phyloP scores from a whole-genome alignment of 441 rosid genomes.

The Sinapis alba region DNA sequence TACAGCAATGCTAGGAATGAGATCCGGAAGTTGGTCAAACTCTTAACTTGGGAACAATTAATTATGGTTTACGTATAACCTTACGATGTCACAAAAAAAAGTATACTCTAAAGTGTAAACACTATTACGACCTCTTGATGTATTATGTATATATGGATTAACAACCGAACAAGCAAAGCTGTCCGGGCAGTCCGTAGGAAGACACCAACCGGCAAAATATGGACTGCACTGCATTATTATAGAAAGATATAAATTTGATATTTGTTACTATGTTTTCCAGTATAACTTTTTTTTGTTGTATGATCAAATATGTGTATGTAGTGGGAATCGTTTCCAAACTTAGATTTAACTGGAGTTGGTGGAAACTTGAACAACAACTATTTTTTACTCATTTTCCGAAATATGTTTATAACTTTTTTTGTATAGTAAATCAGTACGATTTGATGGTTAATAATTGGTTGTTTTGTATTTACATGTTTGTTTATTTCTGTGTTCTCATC shows the following conservation, averaged over 20 bases:
- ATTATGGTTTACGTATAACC: background rate
- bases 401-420: background rate
- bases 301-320: background rate
- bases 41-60: background rate
- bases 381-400: background rate
- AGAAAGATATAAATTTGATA: background rate
- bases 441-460: background rate
- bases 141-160: background rate
- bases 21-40: conserved; percentile 1
- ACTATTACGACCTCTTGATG: conserved; percentile 7
- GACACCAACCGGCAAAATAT: conserved; percentile 16
- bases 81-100: no score
- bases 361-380: background rate
- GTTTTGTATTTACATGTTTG: conserved; percentile 7
- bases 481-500: conserved; percentile 16
- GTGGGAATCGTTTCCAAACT: background rate
- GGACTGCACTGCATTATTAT: background rate
- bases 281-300: background rate
- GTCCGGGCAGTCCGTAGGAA: conserved; percentile 1
- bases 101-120: conserved; percentile 2
- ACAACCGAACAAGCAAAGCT: conserved; percentile 10
- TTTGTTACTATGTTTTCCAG: background rate
- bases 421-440: background rate
- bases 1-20: background rate
- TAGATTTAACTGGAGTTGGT: background rate